A percentile compares a stretch with the other conserved stretches of the same genome.
phyloP scores from a whole-genome alignment of 257 asterid species.

The Solanum piurae region DNA sequence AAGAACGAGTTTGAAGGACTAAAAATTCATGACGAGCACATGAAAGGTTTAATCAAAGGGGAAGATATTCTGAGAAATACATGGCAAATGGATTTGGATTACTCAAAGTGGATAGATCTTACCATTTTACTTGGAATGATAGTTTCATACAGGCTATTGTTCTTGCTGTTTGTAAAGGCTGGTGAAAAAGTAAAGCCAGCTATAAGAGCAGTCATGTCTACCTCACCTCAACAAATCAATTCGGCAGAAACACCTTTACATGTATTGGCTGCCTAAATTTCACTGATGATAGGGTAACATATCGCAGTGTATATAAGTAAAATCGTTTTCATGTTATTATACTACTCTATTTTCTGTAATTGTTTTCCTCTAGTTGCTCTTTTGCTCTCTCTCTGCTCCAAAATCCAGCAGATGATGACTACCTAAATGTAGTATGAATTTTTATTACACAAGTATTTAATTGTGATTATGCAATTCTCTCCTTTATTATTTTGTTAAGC shows the following conservation, averaged over 20 bases:
- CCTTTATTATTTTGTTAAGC: neutral
- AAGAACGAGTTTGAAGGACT: conserved; percentile 51
- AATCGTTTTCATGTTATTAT: neutral
- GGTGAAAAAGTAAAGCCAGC: conserved; percentile 21
- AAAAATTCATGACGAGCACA: neutral
- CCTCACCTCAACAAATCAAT: neutral
- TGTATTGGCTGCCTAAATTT: neutral
- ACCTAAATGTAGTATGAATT: neutral
- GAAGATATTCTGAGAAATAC: conserved; percentile 33
- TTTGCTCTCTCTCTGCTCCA: neutral
- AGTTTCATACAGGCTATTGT: conserved; percentile 25
- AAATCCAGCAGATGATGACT: neutral
- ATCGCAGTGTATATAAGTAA: too few species aligned
- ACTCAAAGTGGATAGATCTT: conserved; percentile 57
- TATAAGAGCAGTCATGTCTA: neutral
- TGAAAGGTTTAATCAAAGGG: conserved; percentile 19
- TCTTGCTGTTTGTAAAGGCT: conserved; percentile 24
- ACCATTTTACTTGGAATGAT: conserved; percentile 38
- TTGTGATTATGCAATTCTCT: neutral
- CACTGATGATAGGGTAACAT: too few species aligned
- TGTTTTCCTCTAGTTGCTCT: neutral
- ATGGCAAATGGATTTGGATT: conserved; percentile 46
- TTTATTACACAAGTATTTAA: neutral
- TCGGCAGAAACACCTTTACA: neutral
- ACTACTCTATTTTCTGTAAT: neutral